These are phyloP conservation scores for Aspergillus tamarii DNA, from an alignment of 2,329 filamentous ascomycete species.

Conservation along the genomic window DNA sequence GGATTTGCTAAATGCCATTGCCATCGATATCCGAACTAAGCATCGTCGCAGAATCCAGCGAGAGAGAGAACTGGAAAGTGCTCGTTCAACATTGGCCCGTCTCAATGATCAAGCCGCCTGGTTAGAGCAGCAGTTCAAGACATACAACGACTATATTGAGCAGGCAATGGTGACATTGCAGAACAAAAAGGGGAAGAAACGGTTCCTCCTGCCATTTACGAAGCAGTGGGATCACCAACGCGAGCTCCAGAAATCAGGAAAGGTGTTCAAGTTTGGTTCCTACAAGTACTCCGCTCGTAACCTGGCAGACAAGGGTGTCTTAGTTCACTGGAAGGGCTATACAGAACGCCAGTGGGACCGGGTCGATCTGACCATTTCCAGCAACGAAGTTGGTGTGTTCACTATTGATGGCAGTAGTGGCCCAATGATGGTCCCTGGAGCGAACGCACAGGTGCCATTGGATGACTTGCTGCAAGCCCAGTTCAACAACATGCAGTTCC, in stretches of 20 bases:
- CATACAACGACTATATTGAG: slow-evolving; percentile 98
- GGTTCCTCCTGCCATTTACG: slow-evolving; percentile 93
- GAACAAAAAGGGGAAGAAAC: slow-evolving; percentile 94
- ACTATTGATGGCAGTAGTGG: slow-evolving; percentile 87
- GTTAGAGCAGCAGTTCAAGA: slow-evolving; percentile 92
- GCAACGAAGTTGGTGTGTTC: slow-evolving; percentile 92
- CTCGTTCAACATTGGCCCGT: slow-evolving; percentile 51
- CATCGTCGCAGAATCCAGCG: slow-evolving; percentile 89
- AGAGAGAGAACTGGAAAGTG: slow-evolving; percentile 79
- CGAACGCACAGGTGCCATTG: slow-evolving; percentile 82
- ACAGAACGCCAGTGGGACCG: slow-evolving; percentile 83
- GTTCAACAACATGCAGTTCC: slow-evolving; percentile 95
- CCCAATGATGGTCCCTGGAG: slow-evolving; percentile 93
- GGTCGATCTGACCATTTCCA: slow-evolving; percentile 91
- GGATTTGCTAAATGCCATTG: slow-evolving; percentile 96
- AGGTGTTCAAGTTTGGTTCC: slow-evolving; percentile 94
- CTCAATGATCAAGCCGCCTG: slow-evolving; percentile 73
- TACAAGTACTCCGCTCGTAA: slow-evolving; percentile 95
- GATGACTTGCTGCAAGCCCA: slow-evolving; percentile 95
- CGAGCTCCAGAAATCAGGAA: slow-evolving; percentile 87
- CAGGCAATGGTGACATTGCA: slow-evolving; percentile 97
- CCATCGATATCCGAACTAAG: slow-evolving; percentile 95
- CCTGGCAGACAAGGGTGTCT: slow-evolving; percentile 88
- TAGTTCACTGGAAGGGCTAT: slow-evolving; percentile 89
- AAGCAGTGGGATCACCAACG: slow-evolving; percentile 99